These are phyloP conservation scores for Globisporangium paroecandrum DNA, from an alignment of 352 stramenopile genomes.

Conservation along the genomic window DNA sequence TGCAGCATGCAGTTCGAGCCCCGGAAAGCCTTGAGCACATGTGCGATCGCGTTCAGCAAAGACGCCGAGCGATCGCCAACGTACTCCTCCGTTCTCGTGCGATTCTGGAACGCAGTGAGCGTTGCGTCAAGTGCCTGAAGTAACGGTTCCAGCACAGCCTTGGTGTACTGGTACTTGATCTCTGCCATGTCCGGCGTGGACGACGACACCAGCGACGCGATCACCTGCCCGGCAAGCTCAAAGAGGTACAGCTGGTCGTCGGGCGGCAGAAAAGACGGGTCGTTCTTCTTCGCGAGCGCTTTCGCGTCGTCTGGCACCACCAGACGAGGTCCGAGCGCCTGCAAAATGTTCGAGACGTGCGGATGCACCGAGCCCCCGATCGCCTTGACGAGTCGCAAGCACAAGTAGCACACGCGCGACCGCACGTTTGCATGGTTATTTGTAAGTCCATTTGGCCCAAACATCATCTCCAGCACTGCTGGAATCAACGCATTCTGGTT, in stretches of 20 bases:
- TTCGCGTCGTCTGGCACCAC: conserved; percentile 44
- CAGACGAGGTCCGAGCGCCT: conserved; percentile 61
- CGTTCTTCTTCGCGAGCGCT: conserved; percentile 31
- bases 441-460: conserved; percentile 67
- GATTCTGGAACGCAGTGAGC: conserved; percentile 30
- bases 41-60: conserved; percentile 74
- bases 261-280: conserved; percentile 52
- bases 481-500: conserved; percentile 62
- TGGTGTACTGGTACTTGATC: conserved; percentile 76
- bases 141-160: conserved; percentile 67
- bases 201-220: conserved; percentile 48
- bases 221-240: conserved; percentile 79
- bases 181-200: conserved; percentile 36
- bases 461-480: conserved; percentile 80
- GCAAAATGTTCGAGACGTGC: conserved; percentile 73
- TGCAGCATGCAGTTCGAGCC: conserved; percentile 65
- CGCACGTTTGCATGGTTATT: conserved; percentile 56
- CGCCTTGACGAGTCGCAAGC: conserved; percentile 75
- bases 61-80: conserved; percentile 50
- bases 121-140: conserved; percentile 60
- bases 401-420: conserved; percentile 82
- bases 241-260: conserved; percentile 87
- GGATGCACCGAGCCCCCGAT: conserved; percentile 64
- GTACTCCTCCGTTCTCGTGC: conserved; percentile 32
- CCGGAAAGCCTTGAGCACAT: conserved; percentile 83